Percentiles rank a stretch among this genome's conserved stretches.
phyloP scores from a whole-genome alignment of 164 flowering plant species.

The Hamamelis virginiana region DNA sequence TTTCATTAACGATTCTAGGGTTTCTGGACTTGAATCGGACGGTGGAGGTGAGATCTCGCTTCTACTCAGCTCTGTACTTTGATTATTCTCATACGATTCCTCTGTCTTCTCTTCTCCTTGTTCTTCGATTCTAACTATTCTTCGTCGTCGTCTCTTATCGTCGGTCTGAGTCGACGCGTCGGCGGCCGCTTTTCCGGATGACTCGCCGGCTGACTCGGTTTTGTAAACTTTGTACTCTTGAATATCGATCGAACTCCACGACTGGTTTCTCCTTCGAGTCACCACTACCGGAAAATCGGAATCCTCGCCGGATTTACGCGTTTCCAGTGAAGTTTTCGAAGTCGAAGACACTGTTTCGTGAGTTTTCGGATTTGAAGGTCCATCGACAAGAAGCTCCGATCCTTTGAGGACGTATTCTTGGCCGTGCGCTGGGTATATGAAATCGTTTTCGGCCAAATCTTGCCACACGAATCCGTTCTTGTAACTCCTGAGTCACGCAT shows the following conservation, averaged over 20 bases:
- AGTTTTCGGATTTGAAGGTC: conserved; percentile 15
- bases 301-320: conserved; percentile 18
- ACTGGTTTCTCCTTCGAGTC: conserved; percentile 63
- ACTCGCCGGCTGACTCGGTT: conserved; percentile 28
- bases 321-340: conserved; percentile 21
- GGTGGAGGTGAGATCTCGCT: conserved; percentile 91
- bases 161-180: conserved; percentile 89
- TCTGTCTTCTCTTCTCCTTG: not conserved
- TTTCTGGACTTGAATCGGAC: conserved; percentile 88
- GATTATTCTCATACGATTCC: conserved; percentile 10
- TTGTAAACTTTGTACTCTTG: conserved; percentile 81
- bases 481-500: conserved; percentile 60
- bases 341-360: conserved; percentile 32
- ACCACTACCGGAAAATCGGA: conserved; percentile 32
- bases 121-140: conserved; percentile 27
- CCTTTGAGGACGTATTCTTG: conserved; percentile 95
- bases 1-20: conserved; percentile 72
- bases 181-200: conserved; percentile 52
- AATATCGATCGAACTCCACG: conserved; percentile 75
- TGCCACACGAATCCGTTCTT: conserved; percentile 96
- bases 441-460: conserved; percentile 76
- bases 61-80: conserved; percentile 53
- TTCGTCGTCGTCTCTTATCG: conserved; percentile 46
- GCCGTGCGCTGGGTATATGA: conserved; percentile 80
- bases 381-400: conserved; percentile 56